Evolutionary conservation across 108 stramenopile species (phyloP), one percentile per base, ranked within the genome.

Genomic region (Epipyxis sp.): DNA sequence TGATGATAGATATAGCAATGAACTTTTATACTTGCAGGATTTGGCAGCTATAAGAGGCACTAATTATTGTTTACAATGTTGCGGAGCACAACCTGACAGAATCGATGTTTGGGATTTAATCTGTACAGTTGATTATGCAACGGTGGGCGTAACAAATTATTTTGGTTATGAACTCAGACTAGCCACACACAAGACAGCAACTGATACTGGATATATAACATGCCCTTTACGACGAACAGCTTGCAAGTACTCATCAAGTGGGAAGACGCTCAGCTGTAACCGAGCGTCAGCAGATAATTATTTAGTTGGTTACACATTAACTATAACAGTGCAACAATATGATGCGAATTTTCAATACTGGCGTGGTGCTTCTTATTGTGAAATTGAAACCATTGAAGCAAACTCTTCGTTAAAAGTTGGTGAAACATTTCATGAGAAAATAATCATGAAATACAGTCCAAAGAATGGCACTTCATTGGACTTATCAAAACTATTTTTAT

Each of bases 111-210:
- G 61, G 61, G 61, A 65, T 25, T 6, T 65, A 3, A 32, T 32
- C 61, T 65, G 61, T 25, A 25, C 3, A 6, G 61, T 65, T 6
- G 27, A 29, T 25, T 10, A 3, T 25, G 25, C 3, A 37, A 65
- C 61, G 6, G 35, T 6, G 30, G 3, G 6, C 3, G 13, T 37
- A 6, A 32, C 6, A 10, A 65, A 65, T 37, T 3, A 32, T 32
- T 65, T 13, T 65, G 61, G 61, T 32, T 65, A 65, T 65, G 61
- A 65, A 25, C 35, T 65, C 6, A 3, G 61, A 13, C 34, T 65
- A 32, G 61, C 61, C 10, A 3, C 30, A 25, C 20, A 65, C 10
- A 6, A 29, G 34, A 6, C 20, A 6, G 6, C 10, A 13, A 37
- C 34, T 6, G 61, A 65, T 25, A 29, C 30, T 35, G 27, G 34